Base-by-base conservation (phyloP, 148 eudicot genomes). In the Euryodendron excelsum region DNA sequence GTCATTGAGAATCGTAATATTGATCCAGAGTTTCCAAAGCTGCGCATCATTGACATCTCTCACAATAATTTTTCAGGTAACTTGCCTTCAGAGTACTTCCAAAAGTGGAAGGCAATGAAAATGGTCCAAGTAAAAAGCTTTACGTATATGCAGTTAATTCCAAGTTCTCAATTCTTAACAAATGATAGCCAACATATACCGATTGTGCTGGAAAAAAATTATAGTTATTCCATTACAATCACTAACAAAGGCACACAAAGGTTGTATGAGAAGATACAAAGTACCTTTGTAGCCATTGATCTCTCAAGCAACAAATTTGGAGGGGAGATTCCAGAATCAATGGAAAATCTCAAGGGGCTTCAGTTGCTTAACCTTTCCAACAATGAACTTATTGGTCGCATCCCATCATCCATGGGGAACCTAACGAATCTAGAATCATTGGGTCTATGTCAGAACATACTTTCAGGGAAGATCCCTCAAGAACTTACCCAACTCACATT, bases 11-110 rank as follows among this genome's bases (percentile, higher is more conserved):
- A 15, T 21, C 72, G 69, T 1, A 9, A 39, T 37, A 31, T 6
- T 1, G 31, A 34, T 6, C 50, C 3, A 9, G 9, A 17, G 15
- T 86, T 88, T 59, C 72, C 75, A 6, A 70, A 65, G 53, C 53
- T 88, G 71, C 86, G 78, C 21, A 79, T 90, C 27, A 67, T 88
- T 45, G 86, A 86, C 75, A 63, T 88, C 17, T 90, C 90, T 5
- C 9, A 74, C 48, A 90, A 86, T 73, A 23, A 33, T 48, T 82
- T 76, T 34, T 45, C 72, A 2, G 93, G 91, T 21, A n/a, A 34
- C 9, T 69, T 88, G 62, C 86, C 87, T 0, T 41, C 44, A 37
- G 45, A 58, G 1, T 82, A 72, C 55, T 34, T 88, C 23, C 60
- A 23, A 18, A 80, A 5, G 18, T 82, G 78, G 86, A 58, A 53